Evolutionary conservation across 1,284 basidiomycete species (phyloP).

Genomic region (Leccinum pachyderme): DNA sequence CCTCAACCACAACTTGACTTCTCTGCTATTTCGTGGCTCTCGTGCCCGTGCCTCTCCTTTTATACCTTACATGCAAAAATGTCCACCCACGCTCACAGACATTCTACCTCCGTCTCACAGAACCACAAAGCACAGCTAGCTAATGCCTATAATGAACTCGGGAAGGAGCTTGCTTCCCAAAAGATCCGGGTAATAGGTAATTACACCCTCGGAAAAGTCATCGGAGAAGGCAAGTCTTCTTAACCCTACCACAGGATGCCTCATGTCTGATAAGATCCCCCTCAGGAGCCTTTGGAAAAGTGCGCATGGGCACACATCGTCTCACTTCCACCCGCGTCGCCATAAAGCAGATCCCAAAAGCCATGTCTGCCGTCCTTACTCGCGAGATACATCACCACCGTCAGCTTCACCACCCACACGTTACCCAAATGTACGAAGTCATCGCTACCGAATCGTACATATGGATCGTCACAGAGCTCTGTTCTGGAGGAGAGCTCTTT

Average conservation of each 20-base stretch:
- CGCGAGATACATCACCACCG: slow-evolving; percentile 99
- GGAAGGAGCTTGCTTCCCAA: slow-evolving; percentile 87
- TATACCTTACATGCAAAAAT: slow-evolving; percentile 44
- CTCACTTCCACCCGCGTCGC: slow-evolving; percentile 88
- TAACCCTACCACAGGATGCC: slow-evolving; percentile 13
- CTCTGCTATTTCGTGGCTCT: slow-evolving; percentile 29
- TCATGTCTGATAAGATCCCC: slow-evolving; percentile 29
- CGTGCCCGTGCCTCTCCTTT: slow-evolving; percentile 42
- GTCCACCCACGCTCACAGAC: slow-evolving; percentile 55
- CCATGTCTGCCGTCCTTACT: slow-evolving; percentile 85
- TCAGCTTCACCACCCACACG: slow-evolving; percentile 90
- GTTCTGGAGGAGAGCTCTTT: slow-evolving; percentile 94
- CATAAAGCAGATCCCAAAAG: slow-evolving; percentile 97
- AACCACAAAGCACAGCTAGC: slow-evolving; percentile 86
- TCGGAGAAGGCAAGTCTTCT: slow-evolving; percentile 82
- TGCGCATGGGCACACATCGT: slow-evolving; percentile 89
- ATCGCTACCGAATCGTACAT: slow-evolving; percentile 94
- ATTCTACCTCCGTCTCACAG: slow-evolving; percentile 64
- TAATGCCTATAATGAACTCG: slow-evolving; percentile 95
- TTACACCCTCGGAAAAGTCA: slow-evolving; percentile 92
- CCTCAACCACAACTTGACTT: slow-evolving; percentile 4
- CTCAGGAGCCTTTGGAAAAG: slow-evolving; percentile 88
- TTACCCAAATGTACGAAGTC: slow-evolving; percentile 96
- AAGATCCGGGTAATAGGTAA: slow-evolving; percentile 92
- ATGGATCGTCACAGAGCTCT: slow-evolving; percentile 97